These are phyloP conservation scores for Skeletonema grethae DNA, from an alignment of 108 stramenopile genomes.

Conservation along the genomic window DNA sequence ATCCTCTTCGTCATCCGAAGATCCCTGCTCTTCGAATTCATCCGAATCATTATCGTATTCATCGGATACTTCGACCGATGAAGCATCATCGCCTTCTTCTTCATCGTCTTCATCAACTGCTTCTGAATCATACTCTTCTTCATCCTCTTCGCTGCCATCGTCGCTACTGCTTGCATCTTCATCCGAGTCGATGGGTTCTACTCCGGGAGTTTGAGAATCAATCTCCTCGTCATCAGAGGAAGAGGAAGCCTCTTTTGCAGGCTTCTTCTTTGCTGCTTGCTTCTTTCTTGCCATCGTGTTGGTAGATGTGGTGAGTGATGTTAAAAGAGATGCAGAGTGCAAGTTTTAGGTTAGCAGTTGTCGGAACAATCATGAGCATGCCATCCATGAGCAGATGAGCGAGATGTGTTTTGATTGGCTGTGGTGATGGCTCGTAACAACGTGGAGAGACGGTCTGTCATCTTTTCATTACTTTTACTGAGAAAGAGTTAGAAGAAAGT, in stretches of 20 bases:
- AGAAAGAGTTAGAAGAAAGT: no score
- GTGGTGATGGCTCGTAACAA: neutral
- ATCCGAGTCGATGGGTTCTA: slow-evolving; percentile 33
- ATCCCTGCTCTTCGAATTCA: slow-evolving; percentile 88
- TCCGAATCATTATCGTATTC: slow-evolving; percentile 53
- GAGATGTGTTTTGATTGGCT: neutral
- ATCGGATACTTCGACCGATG: slow-evolving; percentile 41
- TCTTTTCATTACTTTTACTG: no score
- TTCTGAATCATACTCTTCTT: slow-evolving; percentile 41
- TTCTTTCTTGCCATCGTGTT: slow-evolving; percentile 28
- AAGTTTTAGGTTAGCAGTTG: neutral
- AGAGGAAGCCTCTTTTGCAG: neutral
- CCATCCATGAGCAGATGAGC: neutral
- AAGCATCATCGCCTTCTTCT: slow-evolving; percentile 35
- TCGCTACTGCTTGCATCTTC: slow-evolving; percentile 13
- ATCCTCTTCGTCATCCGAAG: slow-evolving; percentile 85
- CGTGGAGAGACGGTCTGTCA: neutral
- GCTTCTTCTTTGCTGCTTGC: slow-evolving; percentile 4
- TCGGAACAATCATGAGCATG: neutral
- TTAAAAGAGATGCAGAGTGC: neutral
- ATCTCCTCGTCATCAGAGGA: slow-evolving; percentile 22
- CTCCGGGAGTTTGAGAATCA: slow-evolving; percentile 24
- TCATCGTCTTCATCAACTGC: slow-evolving; percentile 47
- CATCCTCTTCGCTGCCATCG: slow-evolving; percentile 17
- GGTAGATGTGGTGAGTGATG: neutral